A percentile compares a stretch with the other conserved stretches of the same genome.
Evolutionary conservation across 148 eudicot species (phyloP).

Genomic region (Cornus controversa): DNA sequence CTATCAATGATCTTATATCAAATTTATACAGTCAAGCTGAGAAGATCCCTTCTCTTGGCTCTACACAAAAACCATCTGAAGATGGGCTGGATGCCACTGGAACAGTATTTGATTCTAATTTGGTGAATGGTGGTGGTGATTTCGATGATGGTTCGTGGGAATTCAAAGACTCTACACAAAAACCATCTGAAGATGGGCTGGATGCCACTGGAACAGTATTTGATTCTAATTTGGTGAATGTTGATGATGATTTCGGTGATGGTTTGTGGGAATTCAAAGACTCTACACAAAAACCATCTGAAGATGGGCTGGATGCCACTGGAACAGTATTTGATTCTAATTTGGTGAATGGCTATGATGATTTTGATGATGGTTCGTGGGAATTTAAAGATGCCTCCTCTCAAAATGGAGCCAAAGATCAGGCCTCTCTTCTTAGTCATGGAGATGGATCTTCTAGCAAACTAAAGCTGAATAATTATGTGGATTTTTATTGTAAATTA

Average conservation of each 20-base stretch:
- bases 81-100: slow-evolving; percentile 29
- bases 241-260: slow-evolving; percentile 47
- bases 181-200: slow-evolving; percentile 31
- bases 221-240: slow-evolving; percentile 27
- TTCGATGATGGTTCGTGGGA: slow-evolving; percentile 67
- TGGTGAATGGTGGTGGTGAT: slow-evolving; percentile 33
- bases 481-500: slow-evolving; percentile 50
- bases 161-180: slow-evolving; percentile 35
- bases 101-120: slow-evolving; percentile 26
- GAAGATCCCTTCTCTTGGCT: slow-evolving; percentile 28
- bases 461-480: slow-evolving; percentile 32
- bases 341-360: slow-evolving; percentile 32
- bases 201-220: slow-evolving; percentile 21
- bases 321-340: slow-evolving; percentile 27
- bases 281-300: slow-evolving; percentile 22
- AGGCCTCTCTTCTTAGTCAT: slow-evolving; percentile 15
- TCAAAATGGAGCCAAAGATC: slow-evolving; percentile 22
- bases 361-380: slow-evolving; percentile 59
- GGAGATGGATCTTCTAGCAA: slow-evolving; percentile 27
- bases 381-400: slow-evolving; percentile 55
- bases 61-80: slow-evolving; percentile 24
- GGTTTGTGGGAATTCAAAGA: slow-evolving; percentile 65
- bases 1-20: slow-evolving; percentile 69
- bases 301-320: slow-evolving; percentile 30
- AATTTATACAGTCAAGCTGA: slow-evolving; percentile 64